These are phyloP conservation scores for Backusella australiensis DNA, from an alignment of 192 early-diverging fungal species.

Conservation along the genomic window DNA sequence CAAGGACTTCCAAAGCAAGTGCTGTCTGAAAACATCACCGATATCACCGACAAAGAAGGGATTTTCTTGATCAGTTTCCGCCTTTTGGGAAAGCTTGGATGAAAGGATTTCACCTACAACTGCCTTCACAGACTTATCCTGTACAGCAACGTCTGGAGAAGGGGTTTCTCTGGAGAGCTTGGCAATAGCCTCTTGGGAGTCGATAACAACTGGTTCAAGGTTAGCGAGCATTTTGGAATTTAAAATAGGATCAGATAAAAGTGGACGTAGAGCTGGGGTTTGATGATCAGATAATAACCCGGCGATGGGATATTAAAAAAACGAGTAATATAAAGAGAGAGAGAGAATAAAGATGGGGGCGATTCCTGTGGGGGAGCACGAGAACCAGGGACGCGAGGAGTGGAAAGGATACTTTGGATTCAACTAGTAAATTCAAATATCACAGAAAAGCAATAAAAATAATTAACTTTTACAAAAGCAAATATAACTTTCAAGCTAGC, in stretches of 20 bases:
- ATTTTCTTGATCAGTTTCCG: conserved; percentile 71
- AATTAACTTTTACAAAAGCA: not conserved
- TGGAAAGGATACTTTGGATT: not conserved
- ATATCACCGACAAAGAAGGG: conserved; percentile 96
- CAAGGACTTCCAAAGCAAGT: conserved; percentile 77
- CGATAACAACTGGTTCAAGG: conserved; percentile 24
- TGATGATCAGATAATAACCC: not conserved
- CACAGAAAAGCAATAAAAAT: conserved; percentile 10
- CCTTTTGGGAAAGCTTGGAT: conserved; percentile 31
- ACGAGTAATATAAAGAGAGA: not conserved
- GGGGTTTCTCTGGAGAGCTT: not conserved
- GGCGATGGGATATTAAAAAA: not conserved
- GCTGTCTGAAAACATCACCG: conserved; percentile 89
- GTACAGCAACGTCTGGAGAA: conserved; percentile 1
- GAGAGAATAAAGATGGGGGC: not conserved
- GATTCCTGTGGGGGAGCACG: not conserved
- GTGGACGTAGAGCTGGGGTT: not conserved
- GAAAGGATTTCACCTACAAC: conserved; percentile 37
- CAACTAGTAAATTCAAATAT: conserved; percentile 1
- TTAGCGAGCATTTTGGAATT: conserved; percentile 20
- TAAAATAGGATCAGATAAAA: conserved; percentile 5
- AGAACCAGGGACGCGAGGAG: not conserved
- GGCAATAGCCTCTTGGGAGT: not conserved
- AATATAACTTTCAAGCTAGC: conserved; percentile 26
- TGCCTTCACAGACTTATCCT: conserved; percentile 12